A percentile compares a stretch with the other conserved stretches of the same genome.
Evolutionary conservation across 2,329 filamentous ascomycete genomes (phyloP).

Genomic region (Helminthosporium solani): DNA sequence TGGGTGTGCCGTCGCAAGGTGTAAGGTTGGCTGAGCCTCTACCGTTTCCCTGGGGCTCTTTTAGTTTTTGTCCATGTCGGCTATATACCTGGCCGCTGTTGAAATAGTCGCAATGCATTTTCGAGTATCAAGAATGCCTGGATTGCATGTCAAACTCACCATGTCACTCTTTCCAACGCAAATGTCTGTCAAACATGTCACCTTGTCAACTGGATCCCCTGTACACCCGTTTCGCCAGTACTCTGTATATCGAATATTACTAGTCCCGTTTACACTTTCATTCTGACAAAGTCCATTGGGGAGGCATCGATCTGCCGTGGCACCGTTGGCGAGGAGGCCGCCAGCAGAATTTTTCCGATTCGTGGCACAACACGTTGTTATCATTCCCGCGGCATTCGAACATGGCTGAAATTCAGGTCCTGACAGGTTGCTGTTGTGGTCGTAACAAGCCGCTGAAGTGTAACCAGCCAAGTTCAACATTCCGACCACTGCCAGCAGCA

Average conservation of each 20-base stretch:
- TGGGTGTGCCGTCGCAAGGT: conserved; percentile 1
- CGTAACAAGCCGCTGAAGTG: not conserved
- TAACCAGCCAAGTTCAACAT: not conserved
- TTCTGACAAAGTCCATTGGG: conserved; percentile 4
- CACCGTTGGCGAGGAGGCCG: not conserved
- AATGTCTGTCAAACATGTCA: not conserved
- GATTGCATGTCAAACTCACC: not conserved
- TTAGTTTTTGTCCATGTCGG: too few relatives aligned
- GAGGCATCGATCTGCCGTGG: not conserved
- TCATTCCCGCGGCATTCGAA: not conserved
- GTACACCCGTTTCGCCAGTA: conserved; percentile 1
- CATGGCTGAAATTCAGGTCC: not conserved
- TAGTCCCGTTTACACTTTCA: not conserved
- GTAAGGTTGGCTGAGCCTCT: not conserved
- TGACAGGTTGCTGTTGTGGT: not conserved
- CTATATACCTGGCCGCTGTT: too few relatives aligned
- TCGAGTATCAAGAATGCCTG: too few relatives aligned
- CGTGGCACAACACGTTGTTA: conserved; percentile 3
- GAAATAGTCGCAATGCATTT: too few relatives aligned
- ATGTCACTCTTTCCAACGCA: not conserved
- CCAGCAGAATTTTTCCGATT: conserved; percentile 1
- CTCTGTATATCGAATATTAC: not conserved
- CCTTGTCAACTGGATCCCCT: not conserved
- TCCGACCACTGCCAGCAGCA: not conserved
- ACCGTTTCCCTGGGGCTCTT: not conserved